These are phyloP conservation scores for Mycosphaerella sp. DNA, from an alignment of 2,329 filamentous ascomycete genomes.

Conservation along the genomic window DNA sequence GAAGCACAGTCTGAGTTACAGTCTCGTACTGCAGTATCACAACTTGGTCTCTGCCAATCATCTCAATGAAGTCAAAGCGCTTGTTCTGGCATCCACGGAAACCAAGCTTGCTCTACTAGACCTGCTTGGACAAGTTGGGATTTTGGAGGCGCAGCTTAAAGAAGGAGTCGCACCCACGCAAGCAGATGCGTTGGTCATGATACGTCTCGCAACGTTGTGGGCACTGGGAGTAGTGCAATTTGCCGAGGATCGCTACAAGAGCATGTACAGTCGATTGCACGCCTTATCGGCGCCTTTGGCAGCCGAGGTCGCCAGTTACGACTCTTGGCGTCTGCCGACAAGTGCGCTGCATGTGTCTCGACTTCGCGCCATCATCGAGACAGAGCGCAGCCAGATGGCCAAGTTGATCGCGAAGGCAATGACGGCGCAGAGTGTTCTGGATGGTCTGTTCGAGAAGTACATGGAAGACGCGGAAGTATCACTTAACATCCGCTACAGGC, in stretches of 20 bases:
- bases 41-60: slow-evolving; percentile 6
- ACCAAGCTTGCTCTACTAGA: slow-evolving; percentile 1
- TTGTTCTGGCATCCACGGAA: slow-evolving; percentile 1
- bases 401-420: background rate
- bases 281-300: background rate
- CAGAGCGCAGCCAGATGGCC: slow-evolving; percentile 2
- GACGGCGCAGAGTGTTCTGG: background rate
- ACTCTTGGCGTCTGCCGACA: slow-evolving; percentile 1
- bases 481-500: background rate
- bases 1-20: slow-evolving; percentile 2
- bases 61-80: background rate
- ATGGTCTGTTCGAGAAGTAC: background rate
- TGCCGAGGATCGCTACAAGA: slow-evolving; percentile 8
- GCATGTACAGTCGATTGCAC: background rate
- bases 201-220: slow-evolving; percentile 6
- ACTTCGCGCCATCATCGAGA: slow-evolving; percentile 1
- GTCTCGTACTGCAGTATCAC: slow-evolving; percentile 3
- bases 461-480: background rate
- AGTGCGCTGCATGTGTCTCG: background rate
- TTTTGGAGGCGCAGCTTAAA: slow-evolving; percentile 6
- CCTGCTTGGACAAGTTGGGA: background rate
- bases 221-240: background rate
- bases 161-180: background rate
- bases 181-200: background rate
- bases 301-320: slow-evolving; percentile 3